These are phyloP conservation scores for Musa itinerans DNA, from an alignment of 176 grass and related monocot genomes.

Conservation along the genomic window DNA sequence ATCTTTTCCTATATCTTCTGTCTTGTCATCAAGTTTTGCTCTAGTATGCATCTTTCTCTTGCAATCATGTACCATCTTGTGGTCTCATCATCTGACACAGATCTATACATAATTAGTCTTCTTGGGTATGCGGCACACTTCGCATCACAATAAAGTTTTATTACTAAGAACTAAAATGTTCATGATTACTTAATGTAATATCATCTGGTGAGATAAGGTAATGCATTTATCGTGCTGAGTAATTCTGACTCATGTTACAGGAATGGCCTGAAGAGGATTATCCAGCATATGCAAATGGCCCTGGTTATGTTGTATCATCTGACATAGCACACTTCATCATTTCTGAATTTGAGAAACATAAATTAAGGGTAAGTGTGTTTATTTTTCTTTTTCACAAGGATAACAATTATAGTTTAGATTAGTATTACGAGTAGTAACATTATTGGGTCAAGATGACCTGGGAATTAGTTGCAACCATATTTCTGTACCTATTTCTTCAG, in stretches of 20 bases:
- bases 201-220: background rate
- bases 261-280: conserved; percentile 93
- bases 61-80: too few species aligned
- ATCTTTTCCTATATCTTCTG: too few species aligned
- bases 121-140: too few species aligned
- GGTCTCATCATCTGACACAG: too few species aligned
- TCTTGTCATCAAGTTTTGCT: too few species aligned
- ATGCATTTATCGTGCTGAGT: background rate
- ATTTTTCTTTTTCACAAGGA: background rate
- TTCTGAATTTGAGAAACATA: conserved; percentile 47
- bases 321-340: conserved; percentile 62
- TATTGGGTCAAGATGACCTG: background rate
- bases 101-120: too few species aligned
- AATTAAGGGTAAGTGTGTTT: conserved; percentile 43
- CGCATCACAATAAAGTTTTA: too few species aligned
- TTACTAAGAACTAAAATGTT: background rate
- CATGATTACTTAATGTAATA: background rate
- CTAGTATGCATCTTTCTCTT: too few species aligned
- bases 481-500: too few species aligned
- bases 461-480: background rate
- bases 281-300: conserved; percentile 90
- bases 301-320: conserved; percentile 81
- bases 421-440: background rate
- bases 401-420: background rate
- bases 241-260: conserved; percentile 26